A percentile compares a stretch with the other conserved stretches of the same genome.
These are phyloP conservation scores for Remersonia thermophila DNA, from an alignment of 2,329 filamentous ascomycete genomes.

Conservation along the genomic window DNA sequence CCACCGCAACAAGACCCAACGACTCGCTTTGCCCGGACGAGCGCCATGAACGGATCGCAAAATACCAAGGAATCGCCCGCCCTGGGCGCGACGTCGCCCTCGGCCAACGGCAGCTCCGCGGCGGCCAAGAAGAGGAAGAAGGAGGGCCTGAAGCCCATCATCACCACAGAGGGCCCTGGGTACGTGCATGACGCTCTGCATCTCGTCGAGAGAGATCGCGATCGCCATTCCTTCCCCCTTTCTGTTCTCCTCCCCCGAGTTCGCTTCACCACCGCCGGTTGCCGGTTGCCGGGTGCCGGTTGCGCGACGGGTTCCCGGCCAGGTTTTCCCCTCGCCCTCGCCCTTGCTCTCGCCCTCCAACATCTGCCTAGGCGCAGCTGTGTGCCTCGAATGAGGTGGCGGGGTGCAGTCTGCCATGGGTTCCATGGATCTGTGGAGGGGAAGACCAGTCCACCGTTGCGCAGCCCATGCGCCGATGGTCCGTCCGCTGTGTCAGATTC, in stretches of 20 bases:
- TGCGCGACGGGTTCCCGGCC: conserved; percentile 1
- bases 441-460: too few species aligned
- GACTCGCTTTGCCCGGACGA: neutral
- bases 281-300: too few species aligned
- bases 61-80: conserved; percentile 11
- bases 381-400: conserved; percentile 14
- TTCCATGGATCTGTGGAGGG: conserved; percentile 6
- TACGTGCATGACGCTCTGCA: conserved; percentile 22
- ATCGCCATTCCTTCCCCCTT: conserved; percentile 2
- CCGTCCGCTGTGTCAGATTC: too few species aligned
- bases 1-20: conserved; percentile 5
- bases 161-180: conserved; percentile 49
- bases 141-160: conserved; percentile 61
- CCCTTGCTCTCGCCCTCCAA: conserved; percentile 2
- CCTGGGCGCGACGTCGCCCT: conserved; percentile 8
- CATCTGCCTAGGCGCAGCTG: conserved; percentile 6
- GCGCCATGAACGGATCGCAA: conserved; percentile 20
- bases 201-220: conserved; percentile 7
- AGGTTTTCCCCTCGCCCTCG: too few species aligned
- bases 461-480: too few species aligned
- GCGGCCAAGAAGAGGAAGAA: conserved; percentile 62
- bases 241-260: neutral
- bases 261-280: neutral
- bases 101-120: conserved; percentile 16
- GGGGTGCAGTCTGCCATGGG: conserved; percentile 16